These are phyloP conservation scores for Jaapia argillacea DNA, from an alignment of 768 basidiomycete species.

Conservation along the genomic window DNA sequence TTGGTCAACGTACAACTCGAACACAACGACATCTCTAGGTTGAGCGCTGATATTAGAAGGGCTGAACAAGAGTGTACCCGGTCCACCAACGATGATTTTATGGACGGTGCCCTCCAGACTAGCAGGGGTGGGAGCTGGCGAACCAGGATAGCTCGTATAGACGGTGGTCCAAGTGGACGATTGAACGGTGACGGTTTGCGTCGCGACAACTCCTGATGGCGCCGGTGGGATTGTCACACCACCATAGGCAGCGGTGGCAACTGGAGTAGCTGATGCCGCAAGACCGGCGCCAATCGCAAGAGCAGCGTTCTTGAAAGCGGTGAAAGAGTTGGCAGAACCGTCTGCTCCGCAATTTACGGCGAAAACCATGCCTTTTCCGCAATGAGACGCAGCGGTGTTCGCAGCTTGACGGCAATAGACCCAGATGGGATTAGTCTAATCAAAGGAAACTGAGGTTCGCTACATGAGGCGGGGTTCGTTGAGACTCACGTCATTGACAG, in stretches of 20 bases:
- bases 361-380: slow-evolving; percentile 59
- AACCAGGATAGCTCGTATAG: slow-evolving; percentile 45
- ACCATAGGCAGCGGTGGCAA: slow-evolving; percentile 32
- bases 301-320: slow-evolving; percentile 48
- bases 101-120: slow-evolving; percentile 34
- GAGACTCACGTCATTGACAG: slow-evolving; percentile 23
- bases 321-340: slow-evolving; percentile 48
- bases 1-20: slow-evolving; percentile 40
- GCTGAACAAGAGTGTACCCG: slow-evolving; percentile 35
- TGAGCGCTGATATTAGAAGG: slow-evolving; percentile 39
- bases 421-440: slow-evolving; percentile 47
- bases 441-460: slow-evolving; percentile 3
- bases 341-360: slow-evolving; percentile 51
- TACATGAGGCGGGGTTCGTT: not conserved
- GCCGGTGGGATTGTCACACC: slow-evolving; percentile 40
- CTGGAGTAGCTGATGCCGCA: slow-evolving; percentile 17
- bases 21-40: slow-evolving; percentile 45
- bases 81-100: slow-evolving; percentile 46
- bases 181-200: slow-evolving; percentile 29
- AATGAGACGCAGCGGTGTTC: slow-evolving; percentile 42
- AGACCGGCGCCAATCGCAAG: slow-evolving; percentile 43
- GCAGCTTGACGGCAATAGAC: slow-evolving; percentile 46
- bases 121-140: slow-evolving; percentile 43
- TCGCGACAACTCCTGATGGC: slow-evolving; percentile 30
- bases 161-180: slow-evolving; percentile 43